Percentiles rank a stretch among this genome's conserved stretches.
phyloP scores from a whole-genome alignment of 768 basidiomycete species.

The Agaricus bisporus region DNA sequence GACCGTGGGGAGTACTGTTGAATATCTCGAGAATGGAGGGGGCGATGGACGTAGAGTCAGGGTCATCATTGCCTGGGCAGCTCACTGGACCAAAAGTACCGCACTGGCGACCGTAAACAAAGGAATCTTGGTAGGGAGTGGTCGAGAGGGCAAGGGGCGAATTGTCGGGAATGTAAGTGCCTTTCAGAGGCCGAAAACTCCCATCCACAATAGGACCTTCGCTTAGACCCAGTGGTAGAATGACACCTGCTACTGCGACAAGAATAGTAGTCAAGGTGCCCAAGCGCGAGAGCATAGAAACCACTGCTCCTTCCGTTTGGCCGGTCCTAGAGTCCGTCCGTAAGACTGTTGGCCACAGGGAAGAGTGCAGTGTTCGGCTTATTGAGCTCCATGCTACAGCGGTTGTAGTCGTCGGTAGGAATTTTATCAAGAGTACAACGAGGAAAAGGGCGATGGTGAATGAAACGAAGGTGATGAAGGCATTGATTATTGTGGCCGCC shows the following conservation, averaged over 20 bases:
- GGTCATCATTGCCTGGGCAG: constrained; percentile 11
- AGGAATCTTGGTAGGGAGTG: constrained; percentile 10
- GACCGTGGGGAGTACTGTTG: constrained; percentile 16
- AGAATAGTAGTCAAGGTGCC: background rate
- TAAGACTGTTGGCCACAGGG: constrained; percentile 16
- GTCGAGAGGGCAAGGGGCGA: constrained; percentile 17
- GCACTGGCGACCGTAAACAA: constrained; percentile 14
- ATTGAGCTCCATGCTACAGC: constrained; percentile 17
- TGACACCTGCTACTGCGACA: background rate
- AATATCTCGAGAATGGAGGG: constrained; percentile 13
- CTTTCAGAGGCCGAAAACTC: background rate
- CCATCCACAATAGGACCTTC: background rate
- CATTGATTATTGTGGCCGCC: constrained; percentile 18
- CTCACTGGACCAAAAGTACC: constrained; percentile 8
- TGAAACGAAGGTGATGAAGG: constrained; percentile 14
- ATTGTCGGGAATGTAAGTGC: constrained; percentile 12
- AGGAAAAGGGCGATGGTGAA: constrained; percentile 15
- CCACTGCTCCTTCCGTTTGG: background rate
- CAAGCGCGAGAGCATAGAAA: background rate
- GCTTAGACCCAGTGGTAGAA: background rate
- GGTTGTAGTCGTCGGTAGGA: constrained; percentile 11
- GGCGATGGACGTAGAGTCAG: constrained; percentile 11
- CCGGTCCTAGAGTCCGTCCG: constrained; percentile 9
- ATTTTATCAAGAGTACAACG: constrained; percentile 16
- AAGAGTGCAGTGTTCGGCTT: constrained; percentile 14